Evolutionary conservation across 2,329 filamentous ascomycete species (phyloP).

Genomic region (Trichoderma breve): DNA sequence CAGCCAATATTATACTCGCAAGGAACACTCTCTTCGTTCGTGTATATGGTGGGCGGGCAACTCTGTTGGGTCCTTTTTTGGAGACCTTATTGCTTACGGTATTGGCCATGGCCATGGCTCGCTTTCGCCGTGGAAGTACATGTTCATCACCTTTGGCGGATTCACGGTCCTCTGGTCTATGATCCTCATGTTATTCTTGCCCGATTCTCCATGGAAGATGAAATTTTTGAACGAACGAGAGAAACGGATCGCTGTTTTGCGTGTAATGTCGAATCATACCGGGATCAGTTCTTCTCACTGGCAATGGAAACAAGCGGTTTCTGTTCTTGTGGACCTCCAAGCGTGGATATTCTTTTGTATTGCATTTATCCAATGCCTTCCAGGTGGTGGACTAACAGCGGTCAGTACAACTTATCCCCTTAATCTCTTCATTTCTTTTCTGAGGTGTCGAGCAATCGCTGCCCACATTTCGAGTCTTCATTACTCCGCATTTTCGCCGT

Average conservation of each 20-base stretch:
- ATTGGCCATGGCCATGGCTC: slow-evolving; percentile 1
- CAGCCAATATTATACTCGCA: slow-evolving; percentile 23
- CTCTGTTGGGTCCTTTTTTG: slow-evolving; percentile 20
- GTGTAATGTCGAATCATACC: not conserved
- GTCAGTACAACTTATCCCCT: not conserved
- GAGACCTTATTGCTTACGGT: slow-evolving; percentile 21
- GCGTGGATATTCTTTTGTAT: slow-evolving; percentile 19
- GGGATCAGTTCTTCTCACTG: not conserved
- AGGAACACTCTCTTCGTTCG: slow-evolving; percentile 22
- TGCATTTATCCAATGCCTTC: slow-evolving; percentile 21
- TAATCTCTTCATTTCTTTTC: not conserved
- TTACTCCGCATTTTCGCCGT: not conserved
- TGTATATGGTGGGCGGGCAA: slow-evolving; percentile 23
- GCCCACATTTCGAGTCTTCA: not conserved
- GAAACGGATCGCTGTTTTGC: not conserved
- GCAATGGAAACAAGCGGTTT: not conserved
- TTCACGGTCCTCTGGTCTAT: not conserved
- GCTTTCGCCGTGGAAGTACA: slow-evolving; percentile 9
- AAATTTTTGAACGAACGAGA: not conserved
- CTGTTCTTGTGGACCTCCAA: slow-evolving; percentile 14
- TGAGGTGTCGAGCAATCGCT: not conserved
- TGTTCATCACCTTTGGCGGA: slow-evolving; percentile 1
- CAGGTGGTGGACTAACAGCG: not conserved
- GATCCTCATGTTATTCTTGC: not conserved
- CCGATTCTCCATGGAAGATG: not conserved